phyloP scores from a whole-genome alignment of 805 yeast genomes.

The Peterozyma xylosa region DNA sequence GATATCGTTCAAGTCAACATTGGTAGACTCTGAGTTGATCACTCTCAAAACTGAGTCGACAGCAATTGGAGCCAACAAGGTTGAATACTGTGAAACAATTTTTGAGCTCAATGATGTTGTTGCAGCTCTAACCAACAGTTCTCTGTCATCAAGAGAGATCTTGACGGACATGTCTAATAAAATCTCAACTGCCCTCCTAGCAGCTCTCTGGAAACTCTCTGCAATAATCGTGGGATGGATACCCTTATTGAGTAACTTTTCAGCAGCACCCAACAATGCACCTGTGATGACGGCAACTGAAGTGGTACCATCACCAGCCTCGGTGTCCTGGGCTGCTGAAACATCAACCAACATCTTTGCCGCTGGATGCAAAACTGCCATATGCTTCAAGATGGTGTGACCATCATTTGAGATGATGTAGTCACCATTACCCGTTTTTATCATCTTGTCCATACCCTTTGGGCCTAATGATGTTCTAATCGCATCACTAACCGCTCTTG shows the following conservation, averaged over 20 bases:
- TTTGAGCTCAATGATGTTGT: slow-evolving; percentile 90
- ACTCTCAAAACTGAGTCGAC: slow-evolving; percentile 90
- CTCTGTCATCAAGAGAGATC: slow-evolving; percentile 73
- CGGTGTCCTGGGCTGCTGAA: slow-evolving; percentile 96
- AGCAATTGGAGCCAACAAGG: slow-evolving; percentile 82
- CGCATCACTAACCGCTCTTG: slow-evolving; percentile 92
- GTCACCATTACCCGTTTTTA: slow-evolving; percentile 86
- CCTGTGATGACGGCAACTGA: slow-evolving; percentile 95
- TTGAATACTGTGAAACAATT: slow-evolving; percentile 89
- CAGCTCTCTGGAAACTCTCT: slow-evolving; percentile 88
- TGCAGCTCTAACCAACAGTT: slow-evolving; percentile 85
- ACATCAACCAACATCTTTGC: slow-evolving; percentile 96
- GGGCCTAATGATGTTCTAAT: slow-evolving; percentile 95
- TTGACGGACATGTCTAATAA: slow-evolving; percentile 78
- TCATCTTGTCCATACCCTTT: slow-evolving; percentile 99
- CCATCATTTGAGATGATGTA: slow-evolving; percentile 97
- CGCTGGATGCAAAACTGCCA: slow-evolving; percentile 98
- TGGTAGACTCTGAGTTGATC: slow-evolving; percentile 47
- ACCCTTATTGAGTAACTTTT: slow-evolving; percentile 77
- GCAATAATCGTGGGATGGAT: slow-evolving; percentile 95
- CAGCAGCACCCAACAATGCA: slow-evolving; percentile 91
- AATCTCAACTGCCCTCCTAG: slow-evolving; percentile 73
- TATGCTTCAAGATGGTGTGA: slow-evolving; percentile 90
- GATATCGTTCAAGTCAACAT: slow-evolving; percentile 83
- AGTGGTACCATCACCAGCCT: slow-evolving; percentile 99